Base-by-base conservation (phyloP, 441 rosid species). In the Populus hybrid region DNA sequence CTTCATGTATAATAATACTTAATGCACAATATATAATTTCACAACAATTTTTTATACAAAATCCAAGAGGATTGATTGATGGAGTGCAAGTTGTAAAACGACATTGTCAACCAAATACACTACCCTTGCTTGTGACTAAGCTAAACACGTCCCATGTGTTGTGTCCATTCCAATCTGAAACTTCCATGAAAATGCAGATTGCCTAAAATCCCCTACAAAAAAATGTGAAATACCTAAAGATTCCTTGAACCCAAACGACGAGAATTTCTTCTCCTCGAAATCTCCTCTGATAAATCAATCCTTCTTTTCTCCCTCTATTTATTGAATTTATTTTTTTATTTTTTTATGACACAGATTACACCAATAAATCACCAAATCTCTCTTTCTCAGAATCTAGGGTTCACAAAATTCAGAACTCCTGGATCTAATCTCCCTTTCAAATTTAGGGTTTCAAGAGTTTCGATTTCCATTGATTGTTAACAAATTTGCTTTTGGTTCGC, bases 391-490 rank as follows among this genome's bases (percentile, higher is more conserved):
- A 71, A 16, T 71, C 74, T 50, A 71, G 74, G 74, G 74, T 71
- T 71, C 26, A 10, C 21, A 26, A 71, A 46, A 42, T 24, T 24
- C 70, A 32, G 36, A 5, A 9, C 64, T 24, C 23, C 36, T 26
- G 21, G 40, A 50, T 75, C 73, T 42, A 42, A 18, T 42, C 5
- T 11, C 53, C 10, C n/a, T 21, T 21, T 12, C 46, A 12, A 61
- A 26, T 68, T 57, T 40, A 35, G 61, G 67, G 2, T 63, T 65
- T 23, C 16, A 2, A 24, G 80, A 64, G 66, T 28, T 73, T 73
- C 34, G 76, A 42, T 72, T 80, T 72, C 63, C 23, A 57, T 70
- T 61, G 57, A 59, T 67, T 70, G 64, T 42, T 61, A 14, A 70
- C 28, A 40, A 67, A 72, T 79, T 76, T 32, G 26, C 26, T 65